A percentile compares a stretch with the other conserved stretches of the same genome.
Evolutionary conservation across 768 basidiomycete genomes (phyloP).

Genomic region (Lentinus tigrinus): DNA sequence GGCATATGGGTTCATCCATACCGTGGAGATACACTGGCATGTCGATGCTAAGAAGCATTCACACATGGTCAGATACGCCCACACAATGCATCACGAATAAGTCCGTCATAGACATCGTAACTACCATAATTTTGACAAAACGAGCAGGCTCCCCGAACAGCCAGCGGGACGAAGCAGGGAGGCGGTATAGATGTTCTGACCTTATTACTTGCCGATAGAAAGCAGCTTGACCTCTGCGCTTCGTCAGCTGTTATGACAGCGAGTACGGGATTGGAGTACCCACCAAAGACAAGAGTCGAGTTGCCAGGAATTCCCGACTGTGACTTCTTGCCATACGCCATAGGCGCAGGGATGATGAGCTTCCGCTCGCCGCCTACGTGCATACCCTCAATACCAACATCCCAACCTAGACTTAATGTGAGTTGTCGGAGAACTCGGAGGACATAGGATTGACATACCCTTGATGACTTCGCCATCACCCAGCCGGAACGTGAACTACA

Average conservation of each 20-base stretch:
- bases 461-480: slow-evolving; percentile 93
- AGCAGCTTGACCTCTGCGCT: slow-evolving; percentile 68
- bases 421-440: background rate
- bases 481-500: slow-evolving; percentile 72
- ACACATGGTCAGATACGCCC: too few species aligned
- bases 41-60: too few species aligned
- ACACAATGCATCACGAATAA: too few species aligned
- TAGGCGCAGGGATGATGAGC: slow-evolving; percentile 67
- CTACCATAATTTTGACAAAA: background rate
- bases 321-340: slow-evolving; percentile 72
- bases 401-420: slow-evolving; percentile 62
- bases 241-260: background rate
- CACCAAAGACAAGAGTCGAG: slow-evolving; percentile 82
- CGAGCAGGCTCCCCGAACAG: background rate
- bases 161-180: background rate
- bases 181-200: background rate
- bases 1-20: too few species aligned
- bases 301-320: slow-evolving; percentile 68
- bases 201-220: slow-evolving; percentile 53
- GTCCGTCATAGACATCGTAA: too few species aligned
- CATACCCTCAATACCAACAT: slow-evolving; percentile 91
- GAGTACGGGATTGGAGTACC: slow-evolving; percentile 25
- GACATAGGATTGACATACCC: slow-evolving; percentile 40
- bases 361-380: slow-evolving; percentile 85
- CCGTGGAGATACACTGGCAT: too few species aligned